Conservation (phyloP, 208 protist genomes). For the Phytomonas sp. region DNA sequence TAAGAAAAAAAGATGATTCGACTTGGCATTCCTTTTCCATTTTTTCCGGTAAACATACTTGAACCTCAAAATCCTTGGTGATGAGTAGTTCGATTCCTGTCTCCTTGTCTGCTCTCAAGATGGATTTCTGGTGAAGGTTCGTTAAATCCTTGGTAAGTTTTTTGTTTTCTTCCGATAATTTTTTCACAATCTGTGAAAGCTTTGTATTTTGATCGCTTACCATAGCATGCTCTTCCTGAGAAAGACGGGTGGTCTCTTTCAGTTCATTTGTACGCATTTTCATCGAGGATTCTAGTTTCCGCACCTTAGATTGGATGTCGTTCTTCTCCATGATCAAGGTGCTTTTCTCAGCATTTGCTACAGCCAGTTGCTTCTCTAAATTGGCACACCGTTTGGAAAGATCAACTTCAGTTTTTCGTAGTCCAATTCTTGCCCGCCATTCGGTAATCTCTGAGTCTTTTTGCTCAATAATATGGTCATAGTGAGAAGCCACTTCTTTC, state of each 20-base stretch:
- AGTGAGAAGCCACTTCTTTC: conserved; percentile 20
- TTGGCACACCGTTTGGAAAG: conserved; percentile 36
- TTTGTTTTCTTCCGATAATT: conserved; percentile 15
- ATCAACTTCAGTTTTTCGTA: conserved; percentile 28
- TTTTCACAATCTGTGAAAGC: not conserved
- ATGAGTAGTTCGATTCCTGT: conserved; percentile 10
- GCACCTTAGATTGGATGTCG: conserved; percentile 36
- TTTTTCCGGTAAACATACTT: not conserved
- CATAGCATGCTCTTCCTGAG: conserved; percentile 3
- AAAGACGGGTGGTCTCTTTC: conserved; percentile 20
- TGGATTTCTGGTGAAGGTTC: not conserved
- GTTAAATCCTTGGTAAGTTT: not conserved
- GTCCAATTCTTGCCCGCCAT: conserved; percentile 15
- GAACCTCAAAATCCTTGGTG: conserved; percentile 8
- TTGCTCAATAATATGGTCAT: conserved; percentile 39
- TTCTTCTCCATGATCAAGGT: conserved; percentile 44
- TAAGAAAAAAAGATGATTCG: conserved; percentile 18
- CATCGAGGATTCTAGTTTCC: conserved; percentile 39
- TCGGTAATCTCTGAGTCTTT: conserved; percentile 37
- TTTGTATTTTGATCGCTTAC: not conserved
- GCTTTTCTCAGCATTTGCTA: conserved; percentile 55
- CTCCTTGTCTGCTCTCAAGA: conserved; percentile 15
- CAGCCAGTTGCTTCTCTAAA: conserved; percentile 65
- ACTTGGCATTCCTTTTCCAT: conserved; percentile 38
- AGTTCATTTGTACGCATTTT: conserved; percentile 34